Conservation (phyloP, 805 yeast species). For the Kodamaea laetipori region DNA sequence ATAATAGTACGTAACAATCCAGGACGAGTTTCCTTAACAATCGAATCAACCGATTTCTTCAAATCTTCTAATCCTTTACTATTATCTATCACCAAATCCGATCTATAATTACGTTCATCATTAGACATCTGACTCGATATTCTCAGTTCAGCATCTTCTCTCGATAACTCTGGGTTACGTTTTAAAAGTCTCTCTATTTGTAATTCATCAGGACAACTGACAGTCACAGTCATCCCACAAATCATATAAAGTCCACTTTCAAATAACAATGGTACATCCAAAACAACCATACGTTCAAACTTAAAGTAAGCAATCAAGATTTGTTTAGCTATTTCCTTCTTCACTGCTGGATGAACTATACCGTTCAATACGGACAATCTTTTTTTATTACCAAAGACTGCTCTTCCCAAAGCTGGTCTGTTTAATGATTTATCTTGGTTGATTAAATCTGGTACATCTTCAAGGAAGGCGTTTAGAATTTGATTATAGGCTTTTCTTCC, state of each 20-base stretch:
- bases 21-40: constrained; percentile 34
- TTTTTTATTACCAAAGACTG: constrained; percentile 69
- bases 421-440: constrained; percentile 52
- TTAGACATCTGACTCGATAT: constrained; percentile 76
- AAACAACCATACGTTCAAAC: constrained; percentile 61
- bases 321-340: constrained; percentile 61
- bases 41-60: constrained; percentile 21
- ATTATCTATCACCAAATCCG: constrained; percentile 74
- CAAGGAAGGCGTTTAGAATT: constrained; percentile 61
- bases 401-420: constrained; percentile 72
- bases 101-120: constrained; percentile 53
- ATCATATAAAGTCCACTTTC: constrained; percentile 71
- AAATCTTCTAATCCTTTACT: constrained; percentile 34
- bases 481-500: constrained; percentile 68
- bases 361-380: constrained; percentile 64
- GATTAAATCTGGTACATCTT: constrained; percentile 52
- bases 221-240: constrained; percentile 74
- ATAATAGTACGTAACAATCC: constrained; percentile 22
- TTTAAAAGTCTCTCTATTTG: constrained; percentile 65
- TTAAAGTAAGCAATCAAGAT: constrained; percentile 58
- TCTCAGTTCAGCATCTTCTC: constrained; percentile 69
- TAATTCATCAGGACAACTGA: constrained; percentile 55
- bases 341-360: constrained; percentile 87
- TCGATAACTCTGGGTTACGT: constrained; percentile 68
- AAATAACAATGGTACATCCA: constrained; percentile 90